Evolutionary conservation across 495 filamentous ascomycete species (phyloP).

Genomic region (Penicillium riverlandense): DNA sequence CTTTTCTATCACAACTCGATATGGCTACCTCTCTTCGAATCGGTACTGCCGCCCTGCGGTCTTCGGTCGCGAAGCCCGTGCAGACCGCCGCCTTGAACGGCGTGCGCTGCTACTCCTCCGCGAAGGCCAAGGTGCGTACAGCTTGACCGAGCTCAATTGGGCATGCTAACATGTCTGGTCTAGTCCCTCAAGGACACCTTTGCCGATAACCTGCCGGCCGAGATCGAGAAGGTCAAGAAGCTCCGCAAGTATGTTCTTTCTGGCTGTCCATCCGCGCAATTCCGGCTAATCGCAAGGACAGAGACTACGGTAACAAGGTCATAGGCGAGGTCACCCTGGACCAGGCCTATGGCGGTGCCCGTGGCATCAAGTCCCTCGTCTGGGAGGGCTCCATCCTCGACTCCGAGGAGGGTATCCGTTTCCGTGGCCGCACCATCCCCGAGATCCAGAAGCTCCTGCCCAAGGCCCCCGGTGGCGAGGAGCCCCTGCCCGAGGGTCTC

Average conservation of each 20-base stretch:
- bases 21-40: conserved; percentile 81
- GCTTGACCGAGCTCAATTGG: conserved; percentile 8
- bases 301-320: conserved; percentile 89
- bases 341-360: conserved; percentile 98
- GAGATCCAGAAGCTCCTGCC: conserved; percentile 96
- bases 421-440: conserved; percentile 96
- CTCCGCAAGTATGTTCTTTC: conserved; percentile 69
- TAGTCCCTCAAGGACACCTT: conserved; percentile 98
- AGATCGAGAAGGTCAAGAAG: conserved; percentile 99
- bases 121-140: conserved; percentile 69
- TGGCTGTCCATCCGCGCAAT: too few species aligned
- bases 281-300: conserved; percentile 17
- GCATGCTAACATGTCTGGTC: conserved; percentile 12
- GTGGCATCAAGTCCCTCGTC: conserved; percentile 95
- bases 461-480: conserved; percentile 89
- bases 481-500: conserved; percentile 97
- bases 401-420: conserved; percentile 97
- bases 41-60: conserved; percentile 65
- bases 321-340: conserved; percentile 97
- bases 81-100: conserved; percentile 72
- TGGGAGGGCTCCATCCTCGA: conserved; percentile 99
- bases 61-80: conserved; percentile 53
- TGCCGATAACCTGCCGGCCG: conserved; percentile 85
- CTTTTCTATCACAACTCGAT: conserved; percentile 4
- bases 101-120: conserved; percentile 78